Percentiles rank a stretch among this genome's conserved stretches.
Conservation (phyloP, 2,329 filamentous ascomycete species). For the Diaporthe citri region DNA sequence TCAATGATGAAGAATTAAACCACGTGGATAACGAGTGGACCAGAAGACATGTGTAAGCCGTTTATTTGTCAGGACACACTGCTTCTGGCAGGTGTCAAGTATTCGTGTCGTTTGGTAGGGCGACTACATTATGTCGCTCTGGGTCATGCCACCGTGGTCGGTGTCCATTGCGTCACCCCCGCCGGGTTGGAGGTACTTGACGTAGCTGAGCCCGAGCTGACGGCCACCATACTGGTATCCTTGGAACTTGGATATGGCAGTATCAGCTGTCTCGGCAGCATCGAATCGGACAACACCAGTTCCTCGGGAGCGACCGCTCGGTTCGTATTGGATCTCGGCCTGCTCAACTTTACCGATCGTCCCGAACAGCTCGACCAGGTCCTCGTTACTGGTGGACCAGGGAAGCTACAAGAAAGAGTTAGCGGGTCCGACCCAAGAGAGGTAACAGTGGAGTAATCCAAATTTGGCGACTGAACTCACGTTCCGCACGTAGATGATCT, state of each 20-base stretch:
- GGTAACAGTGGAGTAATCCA: neutral
- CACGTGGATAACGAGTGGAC: constrained; percentile 31
- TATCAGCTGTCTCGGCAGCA: constrained; percentile 84
- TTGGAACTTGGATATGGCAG: constrained; percentile 96
- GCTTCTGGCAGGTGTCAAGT: neutral
- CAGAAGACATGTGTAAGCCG: constrained; percentile 7
- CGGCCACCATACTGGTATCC: constrained; percentile 97
- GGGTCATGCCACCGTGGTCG: constrained; percentile 82
- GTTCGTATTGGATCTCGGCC: constrained; percentile 99
- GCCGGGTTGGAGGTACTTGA: constrained; percentile 85
- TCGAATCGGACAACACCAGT: constrained; percentile 98
- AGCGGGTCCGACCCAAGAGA: constrained; percentile 26
- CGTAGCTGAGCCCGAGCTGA: constrained; percentile 91
- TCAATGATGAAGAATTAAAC: constrained; percentile 26
- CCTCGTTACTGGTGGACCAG: constrained; percentile 99
- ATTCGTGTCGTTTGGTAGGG: neutral
- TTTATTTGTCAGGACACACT: constrained; percentile 1
- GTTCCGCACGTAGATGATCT: constrained; percentile 95
- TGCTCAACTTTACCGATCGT: constrained; percentile 98
- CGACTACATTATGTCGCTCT: constrained; percentile 94
- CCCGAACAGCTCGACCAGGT: constrained; percentile 94
- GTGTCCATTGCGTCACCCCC: constrained; percentile 84
- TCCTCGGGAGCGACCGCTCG: constrained; percentile 93
- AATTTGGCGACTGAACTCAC: constrained; percentile 66
- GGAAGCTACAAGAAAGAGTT: constrained; percentile 74